Evolutionary conservation across 2,329 filamentous ascomycete species (phyloP).

Genomic region (Neopestalotiopsis clavispora): DNA sequence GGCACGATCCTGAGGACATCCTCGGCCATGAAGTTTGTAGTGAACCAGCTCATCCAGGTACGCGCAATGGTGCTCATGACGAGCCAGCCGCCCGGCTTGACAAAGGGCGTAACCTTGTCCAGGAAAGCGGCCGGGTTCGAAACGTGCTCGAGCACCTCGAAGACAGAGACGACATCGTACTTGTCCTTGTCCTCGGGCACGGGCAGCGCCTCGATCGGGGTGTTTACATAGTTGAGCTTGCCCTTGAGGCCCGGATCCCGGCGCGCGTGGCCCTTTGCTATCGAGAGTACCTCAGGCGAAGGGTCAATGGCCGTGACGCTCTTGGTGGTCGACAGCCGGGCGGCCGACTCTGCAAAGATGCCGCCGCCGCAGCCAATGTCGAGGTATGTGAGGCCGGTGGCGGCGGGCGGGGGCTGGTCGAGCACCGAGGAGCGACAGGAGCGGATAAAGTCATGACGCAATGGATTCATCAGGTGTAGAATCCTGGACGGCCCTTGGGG

Average conservation of each 20-base stretch:
- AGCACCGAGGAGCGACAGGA: conserved; percentile 67
- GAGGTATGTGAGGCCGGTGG: conserved; percentile 69
- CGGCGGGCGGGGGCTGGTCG: conserved; percentile 39
- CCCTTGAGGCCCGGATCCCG: conserved; percentile 70
- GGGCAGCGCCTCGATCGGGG: conserved; percentile 74
- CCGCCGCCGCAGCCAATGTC: conserved; percentile 96
- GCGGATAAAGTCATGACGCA: conserved; percentile 90
- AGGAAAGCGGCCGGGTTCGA: conserved; percentile 77
- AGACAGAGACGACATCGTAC: conserved; percentile 84
- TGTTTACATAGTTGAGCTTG: conserved; percentile 76
- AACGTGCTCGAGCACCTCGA: conserved; percentile 96
- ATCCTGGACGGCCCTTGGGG: conserved; percentile 89
- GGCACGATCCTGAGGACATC: conserved; percentile 87
- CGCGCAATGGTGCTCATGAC: conserved; percentile 91
- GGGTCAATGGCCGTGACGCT: conserved; percentile 81
- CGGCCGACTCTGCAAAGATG: conserved; percentile 91
- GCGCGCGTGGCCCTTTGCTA: conserved; percentile 77
- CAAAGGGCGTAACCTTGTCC: conserved; percentile 71
- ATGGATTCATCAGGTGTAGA: conserved; percentile 96
- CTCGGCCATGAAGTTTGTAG: conserved; percentile 91
- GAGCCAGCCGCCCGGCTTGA: conserved; percentile 91
- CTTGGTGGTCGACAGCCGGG: conserved; percentile 65
- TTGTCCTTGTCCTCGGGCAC: conserved; percentile 49
- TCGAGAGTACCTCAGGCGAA: conserved; percentile 71
- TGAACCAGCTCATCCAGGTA: conserved; percentile 86